Evolutionary conservation across 805 yeast species (phyloP), one percentile per base, ranked within the genome.

Genomic region (Sugiyamaella smithiae): DNA sequence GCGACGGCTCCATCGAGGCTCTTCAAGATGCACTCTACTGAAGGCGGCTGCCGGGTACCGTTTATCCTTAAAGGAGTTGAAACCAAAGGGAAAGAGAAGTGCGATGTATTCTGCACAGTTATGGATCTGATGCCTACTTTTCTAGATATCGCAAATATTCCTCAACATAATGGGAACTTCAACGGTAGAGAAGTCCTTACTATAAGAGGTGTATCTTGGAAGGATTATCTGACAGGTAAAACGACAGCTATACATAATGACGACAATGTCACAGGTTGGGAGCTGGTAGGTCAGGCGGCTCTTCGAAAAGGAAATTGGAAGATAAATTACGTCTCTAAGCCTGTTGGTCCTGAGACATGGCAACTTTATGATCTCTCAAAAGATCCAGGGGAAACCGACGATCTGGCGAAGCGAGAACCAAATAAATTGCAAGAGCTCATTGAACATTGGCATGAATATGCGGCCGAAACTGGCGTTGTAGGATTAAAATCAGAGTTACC

Each of bases 41-140:
- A 80, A 59, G 84, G 84, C 22, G 85, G 83, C 9, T 74, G 78
- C 20, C 71, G 80, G 16, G 77, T 80, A 57, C 84, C 84, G 0
- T 63, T 77, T 50, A 71, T 80, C 44, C 54, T 78, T 5, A 70
- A 68, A 50, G 69, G 70, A 4, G 38, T 69, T 6, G 43, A 41
- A 9, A 50, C 54, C 26, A 20, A 26, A 46, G 23, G 48, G 49
- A 23, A 40, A 46, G n/a, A 26, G 8, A 61, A 71, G 7, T 56
- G 62, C 19, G 54, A 63, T 20, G 74, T 63, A 17, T 80, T 80
- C 50, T 59, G 69, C 12, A 79, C 84, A 0, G 82, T 80, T 3
- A 78, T 79, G 82, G 85, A 80, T 63, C 71, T 79, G 23, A 60
- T 76, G 31, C 84, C 84, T 1, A 80, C 84, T 0, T 61, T 80